A percentile compares a stretch with the other conserved stretches of the same genome.
phyloP scores from a whole-genome alignment of 2,329 filamentous ascomycete species.

The Macrophomina pseudophaseolina region DNA sequence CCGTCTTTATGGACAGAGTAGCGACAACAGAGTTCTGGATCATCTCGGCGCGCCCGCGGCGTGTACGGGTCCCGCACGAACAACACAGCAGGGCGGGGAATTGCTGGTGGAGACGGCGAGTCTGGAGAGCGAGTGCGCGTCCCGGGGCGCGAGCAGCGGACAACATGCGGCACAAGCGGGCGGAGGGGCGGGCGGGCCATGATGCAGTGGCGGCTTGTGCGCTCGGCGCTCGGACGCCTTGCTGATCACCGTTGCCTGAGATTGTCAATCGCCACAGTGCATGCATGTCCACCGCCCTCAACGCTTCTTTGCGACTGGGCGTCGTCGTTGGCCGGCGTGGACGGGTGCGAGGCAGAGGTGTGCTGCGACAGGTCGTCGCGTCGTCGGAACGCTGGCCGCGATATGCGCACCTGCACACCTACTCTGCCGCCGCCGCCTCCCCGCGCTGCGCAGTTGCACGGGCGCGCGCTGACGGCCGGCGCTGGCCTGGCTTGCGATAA shows the following conservation, averaged over 20 bases:
- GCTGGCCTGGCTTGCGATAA: constrained; percentile 21
- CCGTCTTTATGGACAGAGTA: constrained; percentile 3
- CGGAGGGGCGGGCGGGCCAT: constrained; percentile 8
- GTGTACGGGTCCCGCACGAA: constrained; percentile 20
- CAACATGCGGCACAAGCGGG: constrained; percentile 5
- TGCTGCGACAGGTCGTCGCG: constrained; percentile 12
- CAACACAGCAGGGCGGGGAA: constrained; percentile 24
- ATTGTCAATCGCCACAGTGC: constrained; percentile 11
- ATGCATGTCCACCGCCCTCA: constrained; percentile 22
- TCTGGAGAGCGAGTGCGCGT: constrained; percentile 21
- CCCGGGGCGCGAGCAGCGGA: constrained; percentile 9
- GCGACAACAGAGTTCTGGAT: constrained; percentile 1
- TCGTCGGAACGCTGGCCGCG: constrained; percentile 12
- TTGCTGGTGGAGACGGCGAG: constrained; percentile 10
- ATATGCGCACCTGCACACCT: neutral
- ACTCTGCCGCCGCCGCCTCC: neutral
- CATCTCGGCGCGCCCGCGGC: constrained; percentile 20
- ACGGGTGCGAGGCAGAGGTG: neutral
- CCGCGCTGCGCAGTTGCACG: constrained; percentile 12
- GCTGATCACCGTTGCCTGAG: constrained; percentile 16
- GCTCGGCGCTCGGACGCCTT: constrained; percentile 12
- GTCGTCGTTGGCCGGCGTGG: constrained; percentile 2
- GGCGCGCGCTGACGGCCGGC: constrained; percentile 6
- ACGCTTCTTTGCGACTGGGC: constrained; percentile 3
- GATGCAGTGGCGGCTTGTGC: constrained; percentile 23